Evolutionary conservation across 2,329 filamentous ascomycete species (phyloP).

Genomic region (Myriosclerotinia scirpicola): DNA sequence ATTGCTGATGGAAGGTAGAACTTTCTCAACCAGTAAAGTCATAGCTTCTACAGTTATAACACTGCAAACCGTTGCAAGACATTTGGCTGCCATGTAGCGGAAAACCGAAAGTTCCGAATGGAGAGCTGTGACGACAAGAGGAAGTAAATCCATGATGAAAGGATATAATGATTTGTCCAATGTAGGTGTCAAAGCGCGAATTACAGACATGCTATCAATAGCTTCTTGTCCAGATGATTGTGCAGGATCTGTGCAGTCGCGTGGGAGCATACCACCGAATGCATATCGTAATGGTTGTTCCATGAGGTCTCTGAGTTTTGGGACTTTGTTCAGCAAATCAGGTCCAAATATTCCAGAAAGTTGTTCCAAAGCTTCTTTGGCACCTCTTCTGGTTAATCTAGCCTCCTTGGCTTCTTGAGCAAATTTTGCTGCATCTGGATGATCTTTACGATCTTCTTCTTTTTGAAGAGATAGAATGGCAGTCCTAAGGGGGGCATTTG

Average conservation of each 20-base stretch:
- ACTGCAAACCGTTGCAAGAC: slow-evolving; percentile 94
- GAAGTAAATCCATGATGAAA: slow-evolving; percentile 81
- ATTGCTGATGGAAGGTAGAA: slow-evolving; percentile 89
- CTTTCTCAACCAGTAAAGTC: slow-evolving; percentile 91
- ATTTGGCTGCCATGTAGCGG: slow-evolving; percentile 95
- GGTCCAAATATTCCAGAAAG: slow-evolving; percentile 77
- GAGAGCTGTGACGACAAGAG: slow-evolving; percentile 81
- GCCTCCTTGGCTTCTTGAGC: slow-evolving; percentile 87
- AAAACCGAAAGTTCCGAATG: slow-evolving; percentile 89
- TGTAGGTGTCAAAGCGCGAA: slow-evolving; percentile 91
- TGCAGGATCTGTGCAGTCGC: slow-evolving; percentile 70
- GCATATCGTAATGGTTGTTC: slow-evolving; percentile 74
- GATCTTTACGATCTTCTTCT: slow-evolving; percentile 92
- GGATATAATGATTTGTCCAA: slow-evolving; percentile 71
- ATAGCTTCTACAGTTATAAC: slow-evolving; percentile 94
- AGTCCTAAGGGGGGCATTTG: slow-evolving; percentile 74
- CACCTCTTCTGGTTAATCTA: slow-evolving; percentile 84
- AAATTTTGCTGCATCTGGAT: slow-evolving; percentile 86
- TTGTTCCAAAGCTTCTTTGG: slow-evolving; percentile 91
- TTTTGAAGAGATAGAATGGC: slow-evolving; percentile 92
- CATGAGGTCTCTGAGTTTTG: slow-evolving; percentile 78
- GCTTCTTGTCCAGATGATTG: slow-evolving; percentile 83
- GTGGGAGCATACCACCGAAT: slow-evolving; percentile 70
- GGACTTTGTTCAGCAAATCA: slow-evolving; percentile 76
- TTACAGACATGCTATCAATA: slow-evolving; percentile 88